A percentile compares a stretch with the other conserved stretches of the same genome.
phyloP scores from a whole-genome alignment of 495 filamentous ascomycete species.

The Talaromyces wortmannii region DNA sequence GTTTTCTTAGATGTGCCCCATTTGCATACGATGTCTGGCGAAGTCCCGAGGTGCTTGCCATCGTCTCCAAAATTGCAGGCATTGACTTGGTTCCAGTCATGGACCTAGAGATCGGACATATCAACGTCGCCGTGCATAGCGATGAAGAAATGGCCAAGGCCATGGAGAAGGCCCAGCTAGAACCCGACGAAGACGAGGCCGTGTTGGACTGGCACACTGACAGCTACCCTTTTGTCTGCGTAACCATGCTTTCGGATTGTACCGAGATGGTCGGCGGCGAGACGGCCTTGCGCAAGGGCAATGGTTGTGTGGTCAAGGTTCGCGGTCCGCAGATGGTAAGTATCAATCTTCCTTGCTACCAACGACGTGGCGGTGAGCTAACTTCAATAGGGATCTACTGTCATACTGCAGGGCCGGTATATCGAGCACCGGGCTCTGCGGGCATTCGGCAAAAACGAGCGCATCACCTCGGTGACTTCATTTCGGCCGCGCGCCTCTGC shows the following conservation, averaged over 20 bases:
- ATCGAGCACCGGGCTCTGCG: conserved; percentile 65
- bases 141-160: conserved; percentile 46
- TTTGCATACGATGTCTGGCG: conserved; percentile 71
- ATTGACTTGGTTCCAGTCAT: conserved; percentile 63
- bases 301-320: conserved; percentile 59
- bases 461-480: conserved; percentile 68
- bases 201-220: conserved; percentile 70
- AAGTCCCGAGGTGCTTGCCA: conserved; percentile 52
- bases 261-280: conserved; percentile 66
- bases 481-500: conserved; percentile 55
- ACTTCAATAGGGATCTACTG: conserved; percentile 50
- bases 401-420: conserved; percentile 65
- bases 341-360: background rate
- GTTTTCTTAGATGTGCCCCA: conserved; percentile 42
- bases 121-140: conserved; percentile 60
- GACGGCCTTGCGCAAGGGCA: conserved; percentile 56
- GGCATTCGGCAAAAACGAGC: conserved; percentile 55
- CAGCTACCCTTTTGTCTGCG: conserved; percentile 72
- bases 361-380: too few species aligned
- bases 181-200: conserved; percentile 39
- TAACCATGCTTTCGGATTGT: conserved; percentile 69
- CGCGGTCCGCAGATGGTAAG: conserved; percentile 60
- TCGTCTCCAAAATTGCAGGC: conserved; percentile 67
- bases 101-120: conserved; percentile 68
- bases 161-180: conserved; percentile 30